Conservation (phyloP, 495 filamentous ascomycete species). For the Aspergillus biplanus region DNA sequence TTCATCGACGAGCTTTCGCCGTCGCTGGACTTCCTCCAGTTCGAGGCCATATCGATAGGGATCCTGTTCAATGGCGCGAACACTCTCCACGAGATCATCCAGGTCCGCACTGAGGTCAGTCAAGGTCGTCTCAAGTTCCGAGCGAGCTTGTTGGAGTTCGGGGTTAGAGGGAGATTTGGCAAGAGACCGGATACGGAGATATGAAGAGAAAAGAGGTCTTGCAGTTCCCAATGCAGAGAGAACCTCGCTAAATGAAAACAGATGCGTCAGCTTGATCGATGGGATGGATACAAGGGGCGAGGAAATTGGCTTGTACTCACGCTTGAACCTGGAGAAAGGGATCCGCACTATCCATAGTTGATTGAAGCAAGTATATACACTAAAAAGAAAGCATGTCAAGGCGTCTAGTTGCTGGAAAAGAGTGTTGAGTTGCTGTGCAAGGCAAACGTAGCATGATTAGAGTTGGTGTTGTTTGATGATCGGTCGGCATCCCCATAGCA, state of each 20-base stretch:
- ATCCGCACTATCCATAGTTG: slow-evolving; percentile 70
- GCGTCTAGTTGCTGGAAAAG: neutral
- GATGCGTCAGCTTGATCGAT: slow-evolving; percentile 12
- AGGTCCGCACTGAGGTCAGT: slow-evolving; percentile 82
- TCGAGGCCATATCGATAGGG: slow-evolving; percentile 89
- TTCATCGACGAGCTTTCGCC: slow-evolving; percentile 83
- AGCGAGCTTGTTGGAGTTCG: slow-evolving; percentile 80
- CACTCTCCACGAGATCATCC: slow-evolving; percentile 83
- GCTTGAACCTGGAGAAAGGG: slow-evolving; percentile 94
- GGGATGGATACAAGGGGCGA: slow-evolving; percentile 8
- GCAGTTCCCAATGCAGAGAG: slow-evolving; percentile 76
- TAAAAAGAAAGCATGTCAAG: slow-evolving; percentile 3
- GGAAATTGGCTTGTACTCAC: slow-evolving; percentile 47
- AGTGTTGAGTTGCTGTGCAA: neutral
- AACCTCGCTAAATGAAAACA: slow-evolving; percentile 67
- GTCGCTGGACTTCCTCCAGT: slow-evolving; percentile 76
- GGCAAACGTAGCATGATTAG: slow-evolving; percentile 5
- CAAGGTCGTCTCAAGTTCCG: slow-evolving; percentile 79
- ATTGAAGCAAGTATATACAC: slow-evolving; percentile 2
- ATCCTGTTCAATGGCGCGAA: slow-evolving; percentile 85
- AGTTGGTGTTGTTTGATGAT: slow-evolving; percentile 8
- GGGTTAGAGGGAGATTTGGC: slow-evolving; percentile 71
- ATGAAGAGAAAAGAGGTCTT: slow-evolving; percentile 87
- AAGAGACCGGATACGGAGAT: slow-evolving; percentile 92
- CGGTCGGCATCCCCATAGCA: neutral